Evolutionary conservation across 441 rosid species (phyloP), one percentile per base, ranked within the genome.

Genomic region (Euphorbia neoarborescens): DNA sequence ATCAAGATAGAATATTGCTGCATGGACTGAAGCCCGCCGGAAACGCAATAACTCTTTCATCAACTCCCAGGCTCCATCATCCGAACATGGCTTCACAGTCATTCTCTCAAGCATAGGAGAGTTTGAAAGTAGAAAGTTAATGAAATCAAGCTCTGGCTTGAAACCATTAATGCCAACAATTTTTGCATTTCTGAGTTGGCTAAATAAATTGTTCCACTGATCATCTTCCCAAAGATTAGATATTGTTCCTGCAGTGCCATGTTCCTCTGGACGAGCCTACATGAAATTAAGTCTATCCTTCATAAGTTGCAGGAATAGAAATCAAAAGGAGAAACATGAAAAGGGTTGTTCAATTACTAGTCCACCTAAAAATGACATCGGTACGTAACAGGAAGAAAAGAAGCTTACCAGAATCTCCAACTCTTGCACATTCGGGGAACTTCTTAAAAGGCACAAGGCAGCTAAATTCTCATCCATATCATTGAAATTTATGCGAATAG

Each of bases 381-480:
- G 57, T 51, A 61, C 19, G 37, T 37, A 17, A 53, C 58, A 9
- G 14, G 50, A 37, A 3, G 22, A 68, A 67, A 72, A 54, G 28
- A 46, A 62, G 68, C 84, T 71, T 69, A 89, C 90, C 86, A 84
- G 72, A 77, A 85, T 83, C 80, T 87, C 94, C 46, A 89, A 78
- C 76, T 89, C 94, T 72, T 82, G 89, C 51, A 89, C 75, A 66
- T 83, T 86, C 3, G 91, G 94, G 66, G 82, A 77, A 76, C 94
- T 87, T 79, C 84, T 84, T 64, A 86, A 72, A 68, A 89, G 81
- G 78, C 91, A 87, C 19, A 81, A 66, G 62, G 89, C 88, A 76
- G 91, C 90, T 19, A 71, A 68, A 76, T 69, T 84, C 84, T 89
- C 90, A 42, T 84, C 84, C 57, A 78, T 20, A 69, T 89, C 94